These are phyloP conservation scores for Alisma plantagoaquatica DNA, from an alignment of 106 monocot genomes.

Conservation along the genomic window DNA sequence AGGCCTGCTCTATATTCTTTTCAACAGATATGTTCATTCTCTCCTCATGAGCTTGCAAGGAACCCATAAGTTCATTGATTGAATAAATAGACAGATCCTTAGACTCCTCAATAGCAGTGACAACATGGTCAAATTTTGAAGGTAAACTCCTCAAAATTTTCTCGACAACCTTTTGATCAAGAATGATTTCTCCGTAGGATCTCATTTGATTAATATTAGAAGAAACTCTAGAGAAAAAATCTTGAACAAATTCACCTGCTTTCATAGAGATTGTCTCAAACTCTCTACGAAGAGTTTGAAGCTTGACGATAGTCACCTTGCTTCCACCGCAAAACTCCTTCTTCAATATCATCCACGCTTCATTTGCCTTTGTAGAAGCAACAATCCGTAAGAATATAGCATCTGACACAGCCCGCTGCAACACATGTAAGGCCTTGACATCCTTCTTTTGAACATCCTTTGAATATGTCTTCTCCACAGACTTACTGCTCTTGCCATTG, in stretches of 20 bases:
- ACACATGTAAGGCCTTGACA: constrained; percentile 6
- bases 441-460: constrained; percentile 3
- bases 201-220: constrained; percentile 12
- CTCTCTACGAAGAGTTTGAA: constrained; percentile 4
- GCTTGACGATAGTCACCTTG: constrained; percentile 5
- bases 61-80: not conserved
- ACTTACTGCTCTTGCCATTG: not conserved
- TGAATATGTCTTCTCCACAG: not conserved
- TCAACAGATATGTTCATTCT: not conserved
- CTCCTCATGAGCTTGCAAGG: not conserved
- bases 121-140: constrained; percentile 5
- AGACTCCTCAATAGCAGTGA: constrained; percentile 4
- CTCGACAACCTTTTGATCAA: constrained; percentile 1
- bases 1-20: constrained; percentile 3
- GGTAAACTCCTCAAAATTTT: constrained; percentile 4
- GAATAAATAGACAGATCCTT: constrained; percentile 3
- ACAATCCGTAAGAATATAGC: constrained; percentile 3
- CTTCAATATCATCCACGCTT: constrained; percentile 3
- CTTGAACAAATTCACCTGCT: constrained; percentile 3
- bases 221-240: not conserved
- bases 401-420: not conserved
- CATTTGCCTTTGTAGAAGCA: not conserved
- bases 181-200: constrained; percentile 2
- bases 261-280: constrained; percentile 13
- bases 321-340: constrained; percentile 1